Evolutionary conservation across 768 basidiomycete species (phyloP).

Genomic region (Dioszegia hungarica): DNA sequence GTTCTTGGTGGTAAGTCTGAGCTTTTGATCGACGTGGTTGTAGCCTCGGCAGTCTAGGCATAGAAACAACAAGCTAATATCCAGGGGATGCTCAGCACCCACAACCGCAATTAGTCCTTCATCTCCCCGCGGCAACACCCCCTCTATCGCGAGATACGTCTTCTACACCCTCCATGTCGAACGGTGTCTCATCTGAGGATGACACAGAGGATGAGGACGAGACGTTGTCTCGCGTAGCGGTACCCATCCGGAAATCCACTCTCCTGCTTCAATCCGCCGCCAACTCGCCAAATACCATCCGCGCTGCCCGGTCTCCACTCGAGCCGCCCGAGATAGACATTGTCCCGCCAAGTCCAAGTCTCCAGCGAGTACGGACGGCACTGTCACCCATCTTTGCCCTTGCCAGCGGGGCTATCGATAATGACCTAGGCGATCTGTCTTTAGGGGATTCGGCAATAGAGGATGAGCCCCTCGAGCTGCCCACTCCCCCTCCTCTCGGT

Average conservation of each 20-base stretch:
- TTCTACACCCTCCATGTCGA: background rate
- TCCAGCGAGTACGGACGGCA: slow-evolving; percentile 25
- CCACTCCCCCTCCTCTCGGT: background rate
- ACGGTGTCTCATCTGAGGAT: slow-evolving; percentile 14
- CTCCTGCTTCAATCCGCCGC: slow-evolving; percentile 1
- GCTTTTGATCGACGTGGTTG: too few relatives aligned
- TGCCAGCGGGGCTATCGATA: slow-evolving; percentile 24
- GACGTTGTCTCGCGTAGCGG: background rate
- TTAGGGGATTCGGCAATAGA: slow-evolving; percentile 15
- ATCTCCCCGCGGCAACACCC: slow-evolving; percentile 29
- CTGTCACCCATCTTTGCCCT: slow-evolving; percentile 46
- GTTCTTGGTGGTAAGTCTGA: slow-evolving; percentile 47
- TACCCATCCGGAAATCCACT: background rate
- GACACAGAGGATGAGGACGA: slow-evolving; percentile 10
- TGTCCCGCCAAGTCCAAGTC: slow-evolving; percentile 34
- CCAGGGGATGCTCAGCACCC: slow-evolving; percentile 38
- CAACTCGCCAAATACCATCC: background rate
- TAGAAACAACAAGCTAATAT: slow-evolving; percentile 2
- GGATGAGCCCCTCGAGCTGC: background rate
- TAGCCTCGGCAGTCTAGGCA: background rate
- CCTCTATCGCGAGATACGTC: slow-evolving; percentile 1
- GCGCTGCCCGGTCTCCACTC: background rate
- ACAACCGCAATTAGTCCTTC: slow-evolving; percentile 48
- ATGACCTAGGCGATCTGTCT: slow-evolving; percentile 25
- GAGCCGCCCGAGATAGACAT: slow-evolving; percentile 9